Conservation (phyloP, 2,329 filamentous ascomycete genomes). For the Seiridium cupressi region DNA sequence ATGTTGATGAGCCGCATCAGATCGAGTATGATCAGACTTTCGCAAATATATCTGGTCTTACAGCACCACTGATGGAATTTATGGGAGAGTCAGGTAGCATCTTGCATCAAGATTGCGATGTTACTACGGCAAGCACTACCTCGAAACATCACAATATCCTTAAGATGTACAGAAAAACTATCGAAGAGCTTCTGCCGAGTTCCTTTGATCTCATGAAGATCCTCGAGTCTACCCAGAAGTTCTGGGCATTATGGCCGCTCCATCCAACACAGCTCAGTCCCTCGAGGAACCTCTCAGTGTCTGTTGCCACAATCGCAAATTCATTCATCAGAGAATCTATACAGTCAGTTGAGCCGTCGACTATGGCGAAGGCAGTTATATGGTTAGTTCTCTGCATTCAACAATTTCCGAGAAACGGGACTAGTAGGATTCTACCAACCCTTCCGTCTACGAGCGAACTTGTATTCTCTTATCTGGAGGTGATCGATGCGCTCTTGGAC, state of each 20-base stretch:
- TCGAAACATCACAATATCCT: background rate
- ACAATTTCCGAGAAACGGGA: background rate
- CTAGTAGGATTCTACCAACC: background rate
- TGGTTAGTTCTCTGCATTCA: slow-evolving; percentile 7
- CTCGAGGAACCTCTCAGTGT: background rate
- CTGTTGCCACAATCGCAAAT: background rate
- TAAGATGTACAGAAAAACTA: background rate
- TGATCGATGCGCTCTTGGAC: background rate
- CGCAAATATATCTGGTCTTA: too few species aligned
- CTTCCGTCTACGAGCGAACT: background rate
- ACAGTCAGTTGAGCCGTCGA: background rate
- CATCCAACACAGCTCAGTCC: background rate
- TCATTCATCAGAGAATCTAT: background rate
- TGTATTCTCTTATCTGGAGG: background rate
- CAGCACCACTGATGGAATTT: background rate
- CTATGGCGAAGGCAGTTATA: background rate
- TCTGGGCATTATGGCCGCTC: slow-evolving; percentile 6
- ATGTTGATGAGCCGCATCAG: too few species aligned
- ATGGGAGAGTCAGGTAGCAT: background rate
- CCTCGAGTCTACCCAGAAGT: background rate
- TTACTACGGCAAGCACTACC: background rate
- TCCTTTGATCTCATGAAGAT: background rate
- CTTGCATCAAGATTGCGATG: background rate
- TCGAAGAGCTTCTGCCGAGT: background rate
- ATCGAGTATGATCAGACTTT: too few species aligned